Conservation (phyloP, 345 rosid genomes). For the Zanthoxylum bungeanum region DNA sequence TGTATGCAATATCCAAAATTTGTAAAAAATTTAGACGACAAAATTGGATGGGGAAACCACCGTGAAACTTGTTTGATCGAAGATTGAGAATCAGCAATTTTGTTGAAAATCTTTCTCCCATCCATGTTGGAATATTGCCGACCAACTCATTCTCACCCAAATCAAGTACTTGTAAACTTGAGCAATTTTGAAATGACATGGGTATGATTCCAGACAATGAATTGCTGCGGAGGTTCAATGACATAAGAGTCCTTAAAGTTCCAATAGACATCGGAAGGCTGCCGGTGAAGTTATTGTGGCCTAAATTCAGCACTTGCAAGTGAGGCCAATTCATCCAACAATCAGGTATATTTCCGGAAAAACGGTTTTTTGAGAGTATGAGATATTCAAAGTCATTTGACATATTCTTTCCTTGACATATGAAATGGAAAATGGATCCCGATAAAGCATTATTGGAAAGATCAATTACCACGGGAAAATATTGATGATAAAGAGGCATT, state of each 20-base stretch:
- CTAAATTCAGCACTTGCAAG: background rate
- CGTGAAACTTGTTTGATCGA: background rate
- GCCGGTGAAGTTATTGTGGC: background rate
- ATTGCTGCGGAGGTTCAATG: background rate
- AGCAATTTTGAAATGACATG: background rate
- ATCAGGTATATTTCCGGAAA: background rate
- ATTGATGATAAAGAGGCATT: too few relatives aligned
- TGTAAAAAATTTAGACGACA: background rate
- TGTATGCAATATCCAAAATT: background rate
- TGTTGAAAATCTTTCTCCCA: background rate
- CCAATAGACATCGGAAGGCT: background rate
- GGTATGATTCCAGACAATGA: background rate
- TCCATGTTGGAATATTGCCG: background rate
- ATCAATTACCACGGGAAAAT: too few relatives aligned
- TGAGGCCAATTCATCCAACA: background rate
- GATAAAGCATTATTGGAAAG: background rate
- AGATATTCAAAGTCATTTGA: background rate
- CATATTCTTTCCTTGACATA: background rate
- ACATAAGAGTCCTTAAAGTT: background rate
- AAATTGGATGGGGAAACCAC: background rate
- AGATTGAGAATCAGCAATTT: background rate
- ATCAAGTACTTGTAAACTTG: background rate
- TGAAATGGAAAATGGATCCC: background rate
- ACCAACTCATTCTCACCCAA: background rate
- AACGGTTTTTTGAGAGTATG: background rate